Percentiles rank a stretch among this genome's conserved stretches.
Evolutionary conservation across 805 yeast genomes (phyloP).

Genomic region (Ogataea angusta): DNA sequence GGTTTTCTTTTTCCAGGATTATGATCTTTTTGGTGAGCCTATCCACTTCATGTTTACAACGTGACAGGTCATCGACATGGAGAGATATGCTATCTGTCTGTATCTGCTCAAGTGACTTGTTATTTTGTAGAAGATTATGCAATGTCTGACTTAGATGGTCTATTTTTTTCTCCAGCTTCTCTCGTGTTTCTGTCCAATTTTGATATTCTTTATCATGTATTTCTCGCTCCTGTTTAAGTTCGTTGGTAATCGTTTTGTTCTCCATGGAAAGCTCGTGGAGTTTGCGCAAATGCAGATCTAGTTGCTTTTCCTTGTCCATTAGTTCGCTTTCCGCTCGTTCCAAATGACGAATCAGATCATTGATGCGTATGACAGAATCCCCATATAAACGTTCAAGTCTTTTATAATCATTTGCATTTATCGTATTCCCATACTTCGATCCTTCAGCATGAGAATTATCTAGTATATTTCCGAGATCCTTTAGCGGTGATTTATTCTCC

Average conservation of each 20-base stretch:
- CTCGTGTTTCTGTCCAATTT: constrained; percentile 28
- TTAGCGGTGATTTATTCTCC: constrained; percentile 16
- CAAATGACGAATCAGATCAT: constrained; percentile 32
- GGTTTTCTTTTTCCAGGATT: constrained; percentile 47
- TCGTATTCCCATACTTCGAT: background rate
- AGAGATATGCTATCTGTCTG: constrained; percentile 10
- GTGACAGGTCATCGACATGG: constrained; percentile 13
- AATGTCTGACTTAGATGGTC: constrained; percentile 21
- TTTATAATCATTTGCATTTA: constrained; percentile 17
- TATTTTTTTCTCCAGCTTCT: constrained; percentile 27
- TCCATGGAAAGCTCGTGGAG: constrained; percentile 30
- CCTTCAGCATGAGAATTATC: constrained; percentile 2
- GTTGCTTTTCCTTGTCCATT: constrained; percentile 26
- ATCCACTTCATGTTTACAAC: constrained; percentile 21
- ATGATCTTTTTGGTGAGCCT: constrained; percentile 25
- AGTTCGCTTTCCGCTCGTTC: constrained; percentile 36
- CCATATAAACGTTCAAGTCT: constrained; percentile 30
- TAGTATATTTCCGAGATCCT: constrained; percentile 17
- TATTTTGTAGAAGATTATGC: constrained; percentile 15
- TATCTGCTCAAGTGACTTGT: constrained; percentile 14
- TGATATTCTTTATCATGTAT: constrained; percentile 30
- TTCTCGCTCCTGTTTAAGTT: constrained; percentile 30
- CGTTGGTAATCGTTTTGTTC: constrained; percentile 22
- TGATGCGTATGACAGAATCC: constrained; percentile 29
- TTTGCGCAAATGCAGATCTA: constrained; percentile 22